Evolutionary conservation across 1,139 yeast species (phyloP).

Genomic region (Candida sp.): DNA sequence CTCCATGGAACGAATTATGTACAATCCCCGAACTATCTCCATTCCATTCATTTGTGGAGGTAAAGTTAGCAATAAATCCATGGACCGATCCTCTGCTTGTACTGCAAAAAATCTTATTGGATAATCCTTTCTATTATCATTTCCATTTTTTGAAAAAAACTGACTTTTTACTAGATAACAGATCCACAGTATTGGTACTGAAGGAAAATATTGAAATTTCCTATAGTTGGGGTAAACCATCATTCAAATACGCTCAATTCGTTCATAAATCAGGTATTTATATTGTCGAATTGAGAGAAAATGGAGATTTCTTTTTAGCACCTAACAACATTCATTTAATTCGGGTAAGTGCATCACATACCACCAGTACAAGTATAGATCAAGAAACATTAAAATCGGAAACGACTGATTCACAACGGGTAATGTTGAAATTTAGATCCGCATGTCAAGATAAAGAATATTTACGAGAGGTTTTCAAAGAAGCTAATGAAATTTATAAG

Average conservation of each 20-base stretch:
- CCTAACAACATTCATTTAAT: constrained; percentile 77
- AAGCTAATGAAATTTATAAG: constrained; percentile 53
- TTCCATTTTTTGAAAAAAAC: constrained; percentile 59
- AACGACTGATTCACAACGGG: constrained; percentile 61
- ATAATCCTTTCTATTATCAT: constrained; percentile 59
- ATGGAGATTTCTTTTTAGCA: constrained; percentile 77
- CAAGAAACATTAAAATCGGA: constrained; percentile 25
- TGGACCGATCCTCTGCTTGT: constrained; percentile 55
- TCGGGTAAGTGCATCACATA: constrained; percentile 45
- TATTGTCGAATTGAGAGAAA: constrained; percentile 81
- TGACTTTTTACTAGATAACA: constrained; percentile 79
- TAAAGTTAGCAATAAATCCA: constrained; percentile 64
- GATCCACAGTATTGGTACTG: constrained; percentile 65
- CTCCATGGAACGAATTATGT: constrained; percentile 88
- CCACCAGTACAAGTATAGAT: constrained; percentile 18
- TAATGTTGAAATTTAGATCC: constrained; percentile 65
- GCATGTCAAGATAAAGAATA: constrained; percentile 53
- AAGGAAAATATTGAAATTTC: constrained; percentile 52
- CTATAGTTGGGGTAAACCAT: constrained; percentile 92
- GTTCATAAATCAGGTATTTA: constrained; percentile 88
- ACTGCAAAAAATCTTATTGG: too few relatives aligned
- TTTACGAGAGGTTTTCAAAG: constrained; percentile 52
- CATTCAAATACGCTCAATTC: constrained; percentile 81
- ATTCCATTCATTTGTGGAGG: constrained; percentile 79
- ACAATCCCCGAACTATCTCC: constrained; percentile 77